Percentiles rank a stretch among this genome's conserved stretches.
Evolutionary conservation across 1,139 yeast species (phyloP).

Genomic region (Pichia sp.): DNA sequence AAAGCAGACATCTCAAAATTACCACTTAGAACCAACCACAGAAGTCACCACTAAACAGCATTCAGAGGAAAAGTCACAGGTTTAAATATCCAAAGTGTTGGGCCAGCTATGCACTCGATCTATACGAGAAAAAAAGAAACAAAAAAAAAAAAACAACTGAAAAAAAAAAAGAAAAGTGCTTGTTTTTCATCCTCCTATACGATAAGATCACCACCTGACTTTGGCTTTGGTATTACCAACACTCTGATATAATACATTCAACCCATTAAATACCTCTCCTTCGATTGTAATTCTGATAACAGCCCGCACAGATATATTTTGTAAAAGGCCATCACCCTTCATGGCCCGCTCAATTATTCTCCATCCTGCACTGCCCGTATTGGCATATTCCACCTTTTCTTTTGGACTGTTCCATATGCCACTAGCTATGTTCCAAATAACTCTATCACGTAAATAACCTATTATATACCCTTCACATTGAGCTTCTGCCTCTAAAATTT

Average conservation of each 20-base stretch:
- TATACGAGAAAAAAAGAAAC: background rate
- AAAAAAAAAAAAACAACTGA: background rate
- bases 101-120: background rate
- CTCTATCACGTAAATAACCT: slow-evolving; percentile 35
- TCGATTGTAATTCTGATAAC: slow-evolving; percentile 32
- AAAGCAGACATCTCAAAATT: slow-evolving; percentile 9
- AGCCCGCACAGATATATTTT: slow-evolving; percentile 28
- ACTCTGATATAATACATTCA: slow-evolving; percentile 2
- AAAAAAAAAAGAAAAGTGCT: background rate
- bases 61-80: too few relatives aligned
- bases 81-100: background rate
- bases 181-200: background rate
- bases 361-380: slow-evolving; percentile 34
- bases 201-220: slow-evolving; percentile 6
- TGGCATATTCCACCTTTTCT: slow-evolving; percentile 39
- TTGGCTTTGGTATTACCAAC: slow-evolving; percentile 2
- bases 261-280: slow-evolving; percentile 2
- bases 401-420: slow-evolving; percentile 42
- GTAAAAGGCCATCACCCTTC: slow-evolving; percentile 41
- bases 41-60: too few relatives aligned
- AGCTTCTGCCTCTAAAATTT: slow-evolving; percentile 38
- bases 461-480: slow-evolving; percentile 35
- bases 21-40: background rate
- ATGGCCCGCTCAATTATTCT: slow-evolving; percentile 41
- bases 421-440: slow-evolving; percentile 35